phyloP scores from a whole-genome alignment of 805 yeast species.

The Saccharomycopsis fermentans region DNA sequence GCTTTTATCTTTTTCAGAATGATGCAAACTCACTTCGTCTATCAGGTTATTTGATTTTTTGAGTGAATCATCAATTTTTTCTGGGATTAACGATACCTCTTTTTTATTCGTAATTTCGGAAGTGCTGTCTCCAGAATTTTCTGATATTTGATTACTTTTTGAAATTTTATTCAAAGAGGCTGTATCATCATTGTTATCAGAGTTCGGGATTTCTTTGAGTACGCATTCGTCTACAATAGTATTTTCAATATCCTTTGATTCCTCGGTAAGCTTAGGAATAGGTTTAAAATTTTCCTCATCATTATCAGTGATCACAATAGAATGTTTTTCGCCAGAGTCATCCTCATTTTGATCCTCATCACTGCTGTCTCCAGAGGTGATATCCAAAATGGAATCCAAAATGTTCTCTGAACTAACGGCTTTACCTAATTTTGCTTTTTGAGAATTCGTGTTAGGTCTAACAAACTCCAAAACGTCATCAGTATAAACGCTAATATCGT shows the following conservation, averaged over 20 bases:
- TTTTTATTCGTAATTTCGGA: not conserved
- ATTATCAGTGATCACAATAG: not conserved
- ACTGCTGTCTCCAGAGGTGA: not conserved
- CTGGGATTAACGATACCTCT: not conserved
- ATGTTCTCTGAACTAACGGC: not conserved
- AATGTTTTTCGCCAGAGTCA: not conserved
- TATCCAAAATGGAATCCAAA: not conserved
- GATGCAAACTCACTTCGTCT: not conserved
- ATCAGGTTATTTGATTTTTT: not conserved
- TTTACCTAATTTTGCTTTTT: not conserved
- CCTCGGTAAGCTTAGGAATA: not conserved
- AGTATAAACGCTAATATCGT: not conserved
- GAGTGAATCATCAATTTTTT: not conserved
- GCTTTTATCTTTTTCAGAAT: not conserved
- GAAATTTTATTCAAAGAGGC: not conserved
- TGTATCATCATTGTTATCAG: no score
- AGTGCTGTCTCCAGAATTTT: not conserved
- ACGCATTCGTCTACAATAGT: no score
- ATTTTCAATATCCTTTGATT: not conserved
- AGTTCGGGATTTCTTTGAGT: no score
- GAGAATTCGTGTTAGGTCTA: not conserved
- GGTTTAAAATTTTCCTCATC: not conserved
- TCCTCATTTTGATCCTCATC: not conserved
- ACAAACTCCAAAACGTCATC: not conserved
- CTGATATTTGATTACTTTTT: not conserved